These are phyloP conservation scores for Pichia manshurica DNA, from an alignment of 805 yeast genomes.

Conservation along the genomic window DNA sequence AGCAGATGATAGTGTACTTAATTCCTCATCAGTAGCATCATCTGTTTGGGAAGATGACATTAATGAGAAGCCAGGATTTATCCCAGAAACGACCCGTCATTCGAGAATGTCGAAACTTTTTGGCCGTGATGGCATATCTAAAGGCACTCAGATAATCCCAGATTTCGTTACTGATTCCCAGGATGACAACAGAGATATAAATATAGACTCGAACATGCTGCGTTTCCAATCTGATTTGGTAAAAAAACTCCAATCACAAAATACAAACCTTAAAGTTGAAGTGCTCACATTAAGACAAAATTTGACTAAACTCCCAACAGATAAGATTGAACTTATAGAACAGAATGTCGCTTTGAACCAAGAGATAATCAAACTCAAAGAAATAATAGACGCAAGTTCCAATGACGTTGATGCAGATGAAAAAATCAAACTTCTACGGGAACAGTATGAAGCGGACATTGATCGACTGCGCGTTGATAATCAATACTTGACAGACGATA, in stretches of 20 bases:
- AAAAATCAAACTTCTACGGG: not conserved
- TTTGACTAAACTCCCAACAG: constrained; percentile 39
- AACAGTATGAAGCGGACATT: not conserved
- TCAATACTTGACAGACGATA: constrained; percentile 4
- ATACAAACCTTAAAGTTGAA: constrained; percentile 39
- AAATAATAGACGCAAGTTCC: not conserved
- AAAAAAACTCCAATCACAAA: constrained; percentile 34
- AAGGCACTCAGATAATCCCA: constrained; percentile 26
- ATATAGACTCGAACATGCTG: constrained; percentile 21
- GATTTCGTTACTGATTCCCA: constrained; percentile 16
- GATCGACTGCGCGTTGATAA: not conserved
- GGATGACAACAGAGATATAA: constrained; percentile 13
- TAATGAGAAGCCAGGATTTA: constrained; percentile 10
- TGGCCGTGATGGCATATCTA: constrained; percentile 11
- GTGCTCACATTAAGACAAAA: constrained; percentile 35
- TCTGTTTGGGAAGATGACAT: constrained; percentile 19
- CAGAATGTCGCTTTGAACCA: constrained; percentile 13
- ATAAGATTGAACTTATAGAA: constrained; percentile 32
- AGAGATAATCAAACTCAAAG: constrained; percentile 8
- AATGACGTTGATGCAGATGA: not conserved
- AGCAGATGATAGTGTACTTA: constrained; percentile 2
- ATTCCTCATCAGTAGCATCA: constrained; percentile 18
- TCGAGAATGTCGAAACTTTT: constrained; percentile 12
- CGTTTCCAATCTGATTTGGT: constrained; percentile 25
- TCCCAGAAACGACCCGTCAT: not conserved